Percentiles rank a stretch among this genome's conserved stretches.
Evolutionary conservation across 768 basidiomycete species (phyloP).

Genomic region (Glaciozyma antarctica): DNA sequence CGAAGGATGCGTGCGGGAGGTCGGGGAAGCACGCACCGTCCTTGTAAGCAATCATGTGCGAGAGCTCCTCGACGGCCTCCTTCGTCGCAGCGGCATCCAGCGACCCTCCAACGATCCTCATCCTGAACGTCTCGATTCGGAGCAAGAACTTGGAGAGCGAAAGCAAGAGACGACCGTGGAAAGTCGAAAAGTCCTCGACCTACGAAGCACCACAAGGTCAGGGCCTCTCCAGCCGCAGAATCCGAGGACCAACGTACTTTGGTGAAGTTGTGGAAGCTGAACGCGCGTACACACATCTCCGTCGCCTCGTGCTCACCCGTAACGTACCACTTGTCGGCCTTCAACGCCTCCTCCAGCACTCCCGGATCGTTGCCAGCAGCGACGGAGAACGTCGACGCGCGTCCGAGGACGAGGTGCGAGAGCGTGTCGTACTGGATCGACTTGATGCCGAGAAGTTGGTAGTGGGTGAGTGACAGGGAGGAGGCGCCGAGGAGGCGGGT

Average conservation of each 20-base stretch:
- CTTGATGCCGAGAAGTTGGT: constrained; percentile 64
- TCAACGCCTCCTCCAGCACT: constrained; percentile 57
- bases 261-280: constrained; percentile 50
- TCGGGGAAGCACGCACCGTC: constrained; percentile 32
- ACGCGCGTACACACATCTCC: constrained; percentile 17
- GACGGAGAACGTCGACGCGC: constrained; percentile 75
- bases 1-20: neutral
- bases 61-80: constrained; percentile 64
- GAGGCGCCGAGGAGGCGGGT: constrained; percentile 74
- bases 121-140: constrained; percentile 73
- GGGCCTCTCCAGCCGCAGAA: too few species aligned
- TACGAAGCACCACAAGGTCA: constrained; percentile 37
- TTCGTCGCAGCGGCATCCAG: constrained; percentile 55
- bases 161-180: constrained; percentile 70
- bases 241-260: constrained; percentile 46
- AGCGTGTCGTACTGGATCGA: constrained; percentile 83
- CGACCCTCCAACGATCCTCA: constrained; percentile 66
- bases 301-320: constrained; percentile 16
- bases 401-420: constrained; percentile 68
- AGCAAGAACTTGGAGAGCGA: constrained; percentile 54
- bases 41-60: constrained; percentile 71
- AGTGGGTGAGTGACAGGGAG: constrained; percentile 64
- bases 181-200: constrained; percentile 74
- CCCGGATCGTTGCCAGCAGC: constrained; percentile 60
- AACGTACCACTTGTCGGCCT: constrained; percentile 4